Evolutionary conservation across 805 yeast species (phyloP).

Genomic region (Yamadazyma scolyti): DNA sequence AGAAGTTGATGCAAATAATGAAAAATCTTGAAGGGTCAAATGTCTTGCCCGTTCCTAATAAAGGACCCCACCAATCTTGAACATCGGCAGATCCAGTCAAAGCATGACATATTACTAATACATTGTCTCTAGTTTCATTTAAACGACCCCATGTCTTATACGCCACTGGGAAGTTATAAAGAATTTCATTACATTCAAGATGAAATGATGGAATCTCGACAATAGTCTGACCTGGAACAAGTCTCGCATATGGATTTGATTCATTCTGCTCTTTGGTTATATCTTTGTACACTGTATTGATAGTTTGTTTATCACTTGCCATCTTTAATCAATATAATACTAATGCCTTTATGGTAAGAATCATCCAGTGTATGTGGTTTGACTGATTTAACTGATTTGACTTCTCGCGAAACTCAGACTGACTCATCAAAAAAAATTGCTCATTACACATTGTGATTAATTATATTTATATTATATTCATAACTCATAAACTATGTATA

Average conservation of each 20-base stretch:
- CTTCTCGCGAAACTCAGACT: no score
- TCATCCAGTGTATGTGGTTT: no score
- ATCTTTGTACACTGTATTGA: conserved; percentile 27
- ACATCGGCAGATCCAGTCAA: conserved; percentile 94
- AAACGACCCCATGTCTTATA: conserved; percentile 94
- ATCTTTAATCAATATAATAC: no score
- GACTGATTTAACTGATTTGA: no score
- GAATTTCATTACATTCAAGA: conserved; percentile 77
- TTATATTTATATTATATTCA: no score
- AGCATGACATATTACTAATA: conserved; percentile 91
- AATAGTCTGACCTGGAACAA: conserved; percentile 75
- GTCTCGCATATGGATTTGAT: conserved; percentile 62
- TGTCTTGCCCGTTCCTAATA: conserved; percentile 79
- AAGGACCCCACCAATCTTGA: conserved; percentile 98
- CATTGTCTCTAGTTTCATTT: conserved; percentile 67
- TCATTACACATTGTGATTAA: no score
- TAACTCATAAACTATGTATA: no score
- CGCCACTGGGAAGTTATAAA: conserved; percentile 81
- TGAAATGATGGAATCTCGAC: conserved; percentile 71
- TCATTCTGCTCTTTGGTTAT: conserved; percentile 42
- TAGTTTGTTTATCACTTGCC: conserved; percentile 1
- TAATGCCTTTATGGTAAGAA: no score
- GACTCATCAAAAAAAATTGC: no score
- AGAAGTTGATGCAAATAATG: conserved; percentile 83
- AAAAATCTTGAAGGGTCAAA: conserved; percentile 88